These are phyloP conservation scores for Lactifluus piperatus DNA, from an alignment of 768 basidiomycete species.

Conservation along the genomic window DNA sequence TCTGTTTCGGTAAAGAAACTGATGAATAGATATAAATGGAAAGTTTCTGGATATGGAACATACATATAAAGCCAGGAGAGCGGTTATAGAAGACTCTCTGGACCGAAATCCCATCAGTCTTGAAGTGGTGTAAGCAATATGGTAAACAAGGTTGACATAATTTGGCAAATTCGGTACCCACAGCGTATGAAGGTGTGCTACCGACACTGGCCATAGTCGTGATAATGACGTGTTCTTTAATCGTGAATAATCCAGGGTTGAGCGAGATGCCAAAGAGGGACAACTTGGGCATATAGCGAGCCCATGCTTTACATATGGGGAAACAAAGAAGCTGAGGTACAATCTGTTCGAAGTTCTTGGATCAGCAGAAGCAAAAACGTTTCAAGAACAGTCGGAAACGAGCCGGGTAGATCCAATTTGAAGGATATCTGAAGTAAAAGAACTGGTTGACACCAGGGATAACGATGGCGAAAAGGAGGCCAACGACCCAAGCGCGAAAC, in stretches of 20 bases:
- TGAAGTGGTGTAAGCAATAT: background rate
- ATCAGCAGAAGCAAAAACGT: too few species aligned
- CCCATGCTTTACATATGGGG: conserved; percentile 56
- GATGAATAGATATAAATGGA: background rate
- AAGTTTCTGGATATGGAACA: background rate
- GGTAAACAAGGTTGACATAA: background rate
- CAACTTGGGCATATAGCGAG: conserved; percentile 42
- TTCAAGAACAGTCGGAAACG: too few species aligned
- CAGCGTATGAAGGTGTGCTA: conserved; percentile 27
- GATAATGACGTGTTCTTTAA: conserved; percentile 63
- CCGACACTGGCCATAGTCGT: conserved; percentile 36
- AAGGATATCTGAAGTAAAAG: background rate
- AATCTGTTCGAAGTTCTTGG: background rate
- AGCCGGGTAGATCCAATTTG: too few species aligned
- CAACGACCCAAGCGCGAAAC: background rate
- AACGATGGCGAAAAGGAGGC: background rate
- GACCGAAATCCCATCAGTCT: conserved; percentile 39
- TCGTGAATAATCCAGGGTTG: conserved; percentile 63
- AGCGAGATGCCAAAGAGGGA: conserved; percentile 43
- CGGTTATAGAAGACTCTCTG: conserved; percentile 40
- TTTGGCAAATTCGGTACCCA: conserved; percentile 1
- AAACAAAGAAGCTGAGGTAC: conserved; percentile 44
- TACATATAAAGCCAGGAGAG: conserved; percentile 29
- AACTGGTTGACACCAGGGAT: background rate
- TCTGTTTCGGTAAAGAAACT: conserved; percentile 5